These are phyloP conservation scores for Lipomyces orientalis DNA, from an alignment of 805 yeast species.

Conservation along the genomic window DNA sequence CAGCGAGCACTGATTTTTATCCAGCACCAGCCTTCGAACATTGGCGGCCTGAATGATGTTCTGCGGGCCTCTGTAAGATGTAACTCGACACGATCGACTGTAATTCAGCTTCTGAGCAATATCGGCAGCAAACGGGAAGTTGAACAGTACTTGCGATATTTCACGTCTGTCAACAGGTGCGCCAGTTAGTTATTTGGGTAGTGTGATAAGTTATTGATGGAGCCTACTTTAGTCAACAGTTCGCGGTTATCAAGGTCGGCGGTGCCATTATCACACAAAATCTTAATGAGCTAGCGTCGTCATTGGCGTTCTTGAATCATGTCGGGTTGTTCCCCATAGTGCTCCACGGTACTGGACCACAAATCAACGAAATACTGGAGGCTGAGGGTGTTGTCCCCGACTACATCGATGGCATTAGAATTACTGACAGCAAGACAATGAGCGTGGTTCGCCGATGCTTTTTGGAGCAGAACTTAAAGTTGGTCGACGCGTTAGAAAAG, in stretches of 20 bases:
- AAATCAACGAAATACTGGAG: constrained; percentile 91
- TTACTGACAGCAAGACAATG: constrained; percentile 95
- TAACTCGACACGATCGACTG: constrained; percentile 82
- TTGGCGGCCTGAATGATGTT: neutral
- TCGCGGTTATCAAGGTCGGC: constrained; percentile 98
- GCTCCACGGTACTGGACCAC: constrained; percentile 98
- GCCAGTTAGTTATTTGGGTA: neutral
- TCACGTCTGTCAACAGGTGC: constrained; percentile 74
- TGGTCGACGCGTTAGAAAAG: constrained; percentile 93
- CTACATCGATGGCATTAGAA: constrained; percentile 94
- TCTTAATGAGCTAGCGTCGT: constrained; percentile 89
- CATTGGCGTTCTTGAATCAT: constrained; percentile 93
- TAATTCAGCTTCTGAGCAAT: constrained; percentile 90
- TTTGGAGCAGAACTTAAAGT: constrained; percentile 89
- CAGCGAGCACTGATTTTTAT: neutral
- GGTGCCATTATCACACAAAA: constrained; percentile 98
- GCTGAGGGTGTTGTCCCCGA: constrained; percentile 94
- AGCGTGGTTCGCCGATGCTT: constrained; percentile 93
- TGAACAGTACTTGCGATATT: constrained; percentile 94
- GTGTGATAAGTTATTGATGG: neutral
- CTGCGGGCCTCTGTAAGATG: neutral
- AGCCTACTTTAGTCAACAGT: constrained; percentile 77
- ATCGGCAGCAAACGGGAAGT: constrained; percentile 98
- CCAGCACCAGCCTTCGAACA: neutral
- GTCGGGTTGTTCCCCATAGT: constrained; percentile 97